A percentile compares a stretch with the other conserved stretches of the same genome.
These are phyloP conservation scores for Theobroma cacao DNA, from an alignment of 345 rosid genomes.

Conservation along the genomic window DNA sequence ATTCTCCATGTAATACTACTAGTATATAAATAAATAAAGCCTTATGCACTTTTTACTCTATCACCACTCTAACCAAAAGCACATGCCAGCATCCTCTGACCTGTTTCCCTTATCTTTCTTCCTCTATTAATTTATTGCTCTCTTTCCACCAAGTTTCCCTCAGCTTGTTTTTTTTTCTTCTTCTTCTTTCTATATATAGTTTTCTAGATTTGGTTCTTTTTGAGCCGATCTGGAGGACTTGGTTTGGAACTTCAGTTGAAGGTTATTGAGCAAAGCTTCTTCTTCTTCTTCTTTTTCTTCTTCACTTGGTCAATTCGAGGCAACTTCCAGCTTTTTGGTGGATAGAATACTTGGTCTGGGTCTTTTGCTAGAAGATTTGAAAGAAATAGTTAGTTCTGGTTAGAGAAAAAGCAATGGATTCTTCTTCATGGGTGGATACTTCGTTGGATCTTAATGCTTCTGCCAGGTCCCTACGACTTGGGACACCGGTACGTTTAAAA, in stretches of 20 bases:
- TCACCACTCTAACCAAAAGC: not conserved
- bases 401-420: constrained; percentile 38
- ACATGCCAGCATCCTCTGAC: constrained; percentile 23
- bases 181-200: not conserved
- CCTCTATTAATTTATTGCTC: not conserved
- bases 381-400: not conserved
- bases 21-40: not conserved
- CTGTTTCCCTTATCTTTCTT: not conserved
- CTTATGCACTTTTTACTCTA: not conserved
- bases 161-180: not conserved
- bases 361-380: constrained; percentile 4
- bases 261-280: not conserved
- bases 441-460: constrained; percentile 56
- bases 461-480: constrained; percentile 35
- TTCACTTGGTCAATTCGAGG: constrained; percentile 14
- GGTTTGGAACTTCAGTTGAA: not conserved
- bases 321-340: not conserved
- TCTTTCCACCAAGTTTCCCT: constrained; percentile 41
- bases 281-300: not conserved
- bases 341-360: not conserved
- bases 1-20: not conserved
- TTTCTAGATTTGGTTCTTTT: not conserved
- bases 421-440: constrained; percentile 46
- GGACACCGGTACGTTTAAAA: constrained; percentile 29
- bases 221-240: not conserved